phyloP scores from a whole-genome alignment of 768 basidiomycete genomes.

The Tephrocybe sp. region DNA sequence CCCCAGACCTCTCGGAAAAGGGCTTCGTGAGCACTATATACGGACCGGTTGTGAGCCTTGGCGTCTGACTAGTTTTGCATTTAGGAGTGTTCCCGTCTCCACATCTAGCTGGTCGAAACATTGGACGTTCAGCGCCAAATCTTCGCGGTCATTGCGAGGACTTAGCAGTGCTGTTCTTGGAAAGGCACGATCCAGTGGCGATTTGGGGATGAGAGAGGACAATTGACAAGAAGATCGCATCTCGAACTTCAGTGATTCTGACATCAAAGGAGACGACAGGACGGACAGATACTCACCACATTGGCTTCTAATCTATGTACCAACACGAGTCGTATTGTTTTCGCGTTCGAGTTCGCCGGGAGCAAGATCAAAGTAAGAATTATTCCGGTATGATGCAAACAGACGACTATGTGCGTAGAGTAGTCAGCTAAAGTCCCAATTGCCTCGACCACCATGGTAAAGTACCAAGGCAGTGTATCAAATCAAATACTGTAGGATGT shows the following conservation, averaged over 20 bases:
- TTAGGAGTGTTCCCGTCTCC: constrained; percentile 10
- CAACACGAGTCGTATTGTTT: constrained; percentile 3
- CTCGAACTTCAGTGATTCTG: no score
- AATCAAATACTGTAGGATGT: constrained; percentile 21
- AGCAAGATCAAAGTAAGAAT: no score
- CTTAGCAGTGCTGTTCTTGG: constrained; percentile 1
- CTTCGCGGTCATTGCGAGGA: constrained; percentile 20
- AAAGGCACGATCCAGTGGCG: constrained; percentile 1
- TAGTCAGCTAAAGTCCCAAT: not conserved
- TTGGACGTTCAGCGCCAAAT: constrained; percentile 25
- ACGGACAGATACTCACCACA: constrained; percentile 4
- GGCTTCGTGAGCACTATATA: constrained; percentile 11
- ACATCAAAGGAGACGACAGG: no score
- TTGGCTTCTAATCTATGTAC: not conserved
- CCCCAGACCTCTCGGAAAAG: constrained; percentile 13
- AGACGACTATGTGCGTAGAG: not conserved
- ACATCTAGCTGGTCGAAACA: constrained; percentile 12
- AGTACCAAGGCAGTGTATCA: not conserved
- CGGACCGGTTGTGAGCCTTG: not conserved
- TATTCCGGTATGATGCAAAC: no score
- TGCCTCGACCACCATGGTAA: not conserved
- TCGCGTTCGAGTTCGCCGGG: no score
- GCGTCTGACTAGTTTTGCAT: not conserved
- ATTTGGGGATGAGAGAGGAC: not conserved
- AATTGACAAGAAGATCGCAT: not conserved